Percentiles rank a stretch among this genome's conserved stretches.
These are phyloP conservation scores for Neckera pumila DNA, from an alignment of 225 moss, liverwort and hornwort genomes.

Conservation along the genomic window DNA sequence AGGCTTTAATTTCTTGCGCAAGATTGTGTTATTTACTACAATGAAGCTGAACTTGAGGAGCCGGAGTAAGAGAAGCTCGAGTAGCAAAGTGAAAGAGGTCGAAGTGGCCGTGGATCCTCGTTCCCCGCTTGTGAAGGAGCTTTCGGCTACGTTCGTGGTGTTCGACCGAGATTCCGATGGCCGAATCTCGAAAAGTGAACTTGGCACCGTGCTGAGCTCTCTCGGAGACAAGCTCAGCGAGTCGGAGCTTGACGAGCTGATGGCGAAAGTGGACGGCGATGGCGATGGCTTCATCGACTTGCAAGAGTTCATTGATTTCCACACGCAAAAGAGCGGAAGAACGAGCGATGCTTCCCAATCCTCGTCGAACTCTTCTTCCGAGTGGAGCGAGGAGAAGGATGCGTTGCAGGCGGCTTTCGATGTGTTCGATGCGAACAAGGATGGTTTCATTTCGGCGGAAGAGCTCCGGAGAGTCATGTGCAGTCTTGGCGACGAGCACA, in stretches of 20 bases:
- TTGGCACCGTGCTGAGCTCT: constrained; percentile 16
- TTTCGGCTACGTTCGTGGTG: constrained; percentile 29
- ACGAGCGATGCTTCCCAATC: neutral
- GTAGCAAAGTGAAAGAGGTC: neutral
- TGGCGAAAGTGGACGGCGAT: constrained; percentile 33
- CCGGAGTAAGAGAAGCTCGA: neutral
- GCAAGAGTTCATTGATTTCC: constrained; percentile 35
- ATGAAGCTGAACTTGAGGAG: constrained; percentile 21
- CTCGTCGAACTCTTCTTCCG: neutral
- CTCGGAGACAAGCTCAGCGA: constrained; percentile 27
- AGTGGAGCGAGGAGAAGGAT: neutral
- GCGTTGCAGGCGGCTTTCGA: constrained; percentile 41
- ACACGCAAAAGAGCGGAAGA: constrained; percentile 4
- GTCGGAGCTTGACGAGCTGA: constrained; percentile 26
- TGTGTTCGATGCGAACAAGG: constrained; percentile 37
- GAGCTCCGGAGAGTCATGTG: constrained; percentile 39
- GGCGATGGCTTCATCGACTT: constrained; percentile 51
- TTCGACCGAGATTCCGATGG: constrained; percentile 49
- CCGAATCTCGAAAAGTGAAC: constrained; percentile 37
- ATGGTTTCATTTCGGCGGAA: constrained; percentile 41
- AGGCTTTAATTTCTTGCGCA: neutral
- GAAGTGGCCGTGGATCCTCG: neutral
- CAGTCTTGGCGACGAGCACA: constrained; percentile 30
- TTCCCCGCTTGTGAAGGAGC: constrained; percentile 11
- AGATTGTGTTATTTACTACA: neutral